These are phyloP conservation scores for Chrysosphaeria jannelii DNA, from an alignment of 2,329 filamentous ascomycete species.

Conservation along the genomic window DNA sequence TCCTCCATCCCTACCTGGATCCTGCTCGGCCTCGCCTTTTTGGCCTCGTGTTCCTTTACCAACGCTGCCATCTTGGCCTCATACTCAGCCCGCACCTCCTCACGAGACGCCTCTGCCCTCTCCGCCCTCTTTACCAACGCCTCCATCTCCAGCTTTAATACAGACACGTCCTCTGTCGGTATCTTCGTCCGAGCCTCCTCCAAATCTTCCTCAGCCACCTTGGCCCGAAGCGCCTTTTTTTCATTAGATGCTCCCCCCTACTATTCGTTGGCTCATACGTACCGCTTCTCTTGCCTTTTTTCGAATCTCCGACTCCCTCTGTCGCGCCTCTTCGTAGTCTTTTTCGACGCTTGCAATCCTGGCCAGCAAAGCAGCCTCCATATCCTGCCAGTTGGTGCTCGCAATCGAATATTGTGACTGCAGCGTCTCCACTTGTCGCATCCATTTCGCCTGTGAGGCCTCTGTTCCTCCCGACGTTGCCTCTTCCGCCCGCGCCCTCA, in stretches of 20 bases:
- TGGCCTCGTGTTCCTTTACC: conserved; percentile 7
- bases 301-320: conserved; percentile 61
- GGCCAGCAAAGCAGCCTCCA: conserved; percentile 60
- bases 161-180: conserved; percentile 31
- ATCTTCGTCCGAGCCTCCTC: conserved; percentile 35
- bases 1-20: no score
- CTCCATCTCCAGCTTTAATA: conserved; percentile 26
- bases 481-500: conserved; percentile 67
- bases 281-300: conserved; percentile 71
- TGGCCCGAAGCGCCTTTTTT: conserved; percentile 25
- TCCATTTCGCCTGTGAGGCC: conserved; percentile 62
- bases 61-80: conserved; percentile 15
- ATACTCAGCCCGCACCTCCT: conserved; percentile 19
- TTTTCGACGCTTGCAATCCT: conserved; percentile 55
- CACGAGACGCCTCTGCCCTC: conserved; percentile 31
- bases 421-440: conserved; percentile 80
- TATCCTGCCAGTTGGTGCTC: conserved; percentile 91
- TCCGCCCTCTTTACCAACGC: conserved; percentile 32
- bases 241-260: no score
- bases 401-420: conserved; percentile 88
- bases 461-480: conserved; percentile 54
- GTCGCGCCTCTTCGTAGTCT: conserved; percentile 62
- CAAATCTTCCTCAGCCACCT: conserved; percentile 54
- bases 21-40: background rate
- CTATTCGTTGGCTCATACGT: conserved; percentile 12